Percentiles rank a stretch among this genome's conserved stretches.
Evolutionary conservation across 306 rosid genomes (phyloP).

Genomic region (Dryas octopetala): DNA sequence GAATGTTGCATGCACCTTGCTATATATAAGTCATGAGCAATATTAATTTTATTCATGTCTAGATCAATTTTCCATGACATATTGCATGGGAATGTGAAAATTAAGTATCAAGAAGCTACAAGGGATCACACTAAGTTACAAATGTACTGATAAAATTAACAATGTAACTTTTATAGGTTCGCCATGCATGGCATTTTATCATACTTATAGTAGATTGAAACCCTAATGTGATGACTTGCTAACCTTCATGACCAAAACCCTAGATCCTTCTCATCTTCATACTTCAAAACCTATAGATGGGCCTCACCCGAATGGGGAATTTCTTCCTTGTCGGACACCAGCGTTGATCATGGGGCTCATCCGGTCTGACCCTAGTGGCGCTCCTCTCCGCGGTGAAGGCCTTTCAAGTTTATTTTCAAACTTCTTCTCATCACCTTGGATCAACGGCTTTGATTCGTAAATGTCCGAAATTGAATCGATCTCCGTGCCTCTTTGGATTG

Average conservation of each 20-base stretch:
- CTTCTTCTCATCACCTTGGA: conserved; percentile 57
- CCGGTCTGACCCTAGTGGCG: conserved; percentile 49
- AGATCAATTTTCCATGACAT: conserved; percentile 8
- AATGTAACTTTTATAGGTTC: conserved; percentile 36
- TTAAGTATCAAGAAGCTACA: conserved; percentile 27
- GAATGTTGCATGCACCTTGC: conserved; percentile 4
- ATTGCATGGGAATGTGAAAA: conserved; percentile 19
- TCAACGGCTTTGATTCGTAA: conserved; percentile 65
- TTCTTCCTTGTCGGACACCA: conserved; percentile 61
- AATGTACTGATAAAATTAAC: conserved; percentile 34
- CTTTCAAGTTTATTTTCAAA: conserved; percentile 74
- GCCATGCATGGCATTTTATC: conserved; percentile 75
- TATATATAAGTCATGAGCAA: background rate
- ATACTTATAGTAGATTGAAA: conserved; percentile 22
- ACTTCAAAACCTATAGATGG: conserved; percentile 23
- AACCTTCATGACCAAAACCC: conserved; percentile 49
- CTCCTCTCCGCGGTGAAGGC: conserved; percentile 73
- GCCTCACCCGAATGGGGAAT: conserved; percentile 66
- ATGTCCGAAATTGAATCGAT: conserved; percentile 64
- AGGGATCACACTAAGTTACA: conserved; percentile 42
- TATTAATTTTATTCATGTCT: conserved; percentile 15
- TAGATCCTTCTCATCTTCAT: conserved; percentile 44
- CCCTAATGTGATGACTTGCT: conserved; percentile 25
- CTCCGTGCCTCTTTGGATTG: conserved; percentile 59
- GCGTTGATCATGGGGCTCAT: conserved; percentile 73